These are phyloP conservation scores for Aspergillus sp. DNA, from an alignment of 2,329 filamentous ascomycete species.

Conservation along the genomic window DNA sequence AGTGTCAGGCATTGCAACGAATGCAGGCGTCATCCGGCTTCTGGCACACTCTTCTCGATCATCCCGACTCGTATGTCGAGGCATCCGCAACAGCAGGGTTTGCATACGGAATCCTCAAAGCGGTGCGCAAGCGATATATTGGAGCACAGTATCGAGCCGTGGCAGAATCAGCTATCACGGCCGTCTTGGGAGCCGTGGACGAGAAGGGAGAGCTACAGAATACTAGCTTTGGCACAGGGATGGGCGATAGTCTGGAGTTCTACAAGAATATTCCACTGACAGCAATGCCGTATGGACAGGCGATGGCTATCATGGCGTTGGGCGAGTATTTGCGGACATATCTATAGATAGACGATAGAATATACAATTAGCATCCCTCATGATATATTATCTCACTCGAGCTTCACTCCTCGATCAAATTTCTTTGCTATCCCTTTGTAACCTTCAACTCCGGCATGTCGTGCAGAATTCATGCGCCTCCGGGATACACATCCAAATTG, in stretches of 20 bases:
- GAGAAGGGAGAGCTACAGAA: constrained; percentile 65
- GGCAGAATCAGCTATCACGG: constrained; percentile 62
- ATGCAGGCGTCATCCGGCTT: constrained; percentile 61
- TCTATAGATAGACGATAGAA: constrained; percentile 25
- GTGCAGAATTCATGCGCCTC: no score
- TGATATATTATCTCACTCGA: no score
- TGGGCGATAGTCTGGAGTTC: constrained; percentile 69
- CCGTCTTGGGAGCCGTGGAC: constrained; percentile 63
- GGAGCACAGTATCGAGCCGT: constrained; percentile 55
- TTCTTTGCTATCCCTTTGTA: no score
- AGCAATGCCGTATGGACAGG: constrained; percentile 79
- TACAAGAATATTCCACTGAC: constrained; percentile 73
- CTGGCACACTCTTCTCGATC: constrained; percentile 71
- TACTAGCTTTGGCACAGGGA: constrained; percentile 73
- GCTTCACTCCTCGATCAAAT: no score
- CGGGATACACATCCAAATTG: no score
- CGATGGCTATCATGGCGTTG: constrained; percentile 78
- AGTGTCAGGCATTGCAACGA: constrained; percentile 60
- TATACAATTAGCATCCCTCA: no score
- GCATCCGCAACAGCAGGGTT: constrained; percentile 76
- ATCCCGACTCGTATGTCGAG: constrained; percentile 69
- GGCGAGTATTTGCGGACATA: constrained; percentile 67
- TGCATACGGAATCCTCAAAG: constrained; percentile 74
- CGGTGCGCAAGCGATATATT: constrained; percentile 65
- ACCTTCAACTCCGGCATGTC: no score